These are phyloP conservation scores for Pseudohyphozyma bogoriensis DNA, from an alignment of 768 basidiomycete genomes.

Conservation along the genomic window DNA sequence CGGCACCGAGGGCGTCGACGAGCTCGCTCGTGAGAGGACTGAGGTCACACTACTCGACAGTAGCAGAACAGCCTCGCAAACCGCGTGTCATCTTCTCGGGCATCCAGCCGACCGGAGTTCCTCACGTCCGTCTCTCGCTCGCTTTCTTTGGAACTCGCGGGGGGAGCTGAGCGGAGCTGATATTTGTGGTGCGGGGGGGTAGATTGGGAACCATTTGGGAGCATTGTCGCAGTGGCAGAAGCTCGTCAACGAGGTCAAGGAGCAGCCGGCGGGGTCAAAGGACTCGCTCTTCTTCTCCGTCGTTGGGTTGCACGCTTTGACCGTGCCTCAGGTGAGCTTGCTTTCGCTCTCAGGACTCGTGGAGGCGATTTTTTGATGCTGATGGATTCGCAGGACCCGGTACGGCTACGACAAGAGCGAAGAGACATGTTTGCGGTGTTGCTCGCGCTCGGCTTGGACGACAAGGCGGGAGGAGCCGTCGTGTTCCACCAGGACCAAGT, in stretches of 20 bases:
- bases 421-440: slow-evolving; percentile 70
- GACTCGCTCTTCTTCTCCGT: slow-evolving; percentile 72
- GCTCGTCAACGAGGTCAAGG: slow-evolving; percentile 48
- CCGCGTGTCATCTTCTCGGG: slow-evolving; percentile 61
- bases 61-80: background rate
- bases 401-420: slow-evolving; percentile 51
- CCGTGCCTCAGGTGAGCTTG: slow-evolving; percentile 57
- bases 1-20: too few relatives aligned
- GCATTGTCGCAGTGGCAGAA: slow-evolving; percentile 81
- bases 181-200: background rate
- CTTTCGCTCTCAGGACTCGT: background rate
- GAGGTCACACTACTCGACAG: background rate
- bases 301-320: slow-evolving; percentile 90
- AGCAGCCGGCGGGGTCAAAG: slow-evolving; percentile 43
- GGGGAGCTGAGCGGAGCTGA: background rate
- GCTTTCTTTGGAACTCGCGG: background rate
- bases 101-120: slow-evolving; percentile 85
- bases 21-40: too few relatives aligned
- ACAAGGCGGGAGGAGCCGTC: slow-evolving; percentile 46
- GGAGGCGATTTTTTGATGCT: background rate
- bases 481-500: slow-evolving; percentile 87
- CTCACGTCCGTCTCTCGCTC: slow-evolving; percentile 51
- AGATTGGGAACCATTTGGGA: slow-evolving; percentile 92
- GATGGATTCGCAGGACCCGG: slow-evolving; percentile 43
- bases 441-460: slow-evolving; percentile 75